Percentiles rank a stretch among this genome's conserved stretches.
phyloP scores from a whole-genome alignment of 768 basidiomycete species.

The Tricholoma matsutake region DNA sequence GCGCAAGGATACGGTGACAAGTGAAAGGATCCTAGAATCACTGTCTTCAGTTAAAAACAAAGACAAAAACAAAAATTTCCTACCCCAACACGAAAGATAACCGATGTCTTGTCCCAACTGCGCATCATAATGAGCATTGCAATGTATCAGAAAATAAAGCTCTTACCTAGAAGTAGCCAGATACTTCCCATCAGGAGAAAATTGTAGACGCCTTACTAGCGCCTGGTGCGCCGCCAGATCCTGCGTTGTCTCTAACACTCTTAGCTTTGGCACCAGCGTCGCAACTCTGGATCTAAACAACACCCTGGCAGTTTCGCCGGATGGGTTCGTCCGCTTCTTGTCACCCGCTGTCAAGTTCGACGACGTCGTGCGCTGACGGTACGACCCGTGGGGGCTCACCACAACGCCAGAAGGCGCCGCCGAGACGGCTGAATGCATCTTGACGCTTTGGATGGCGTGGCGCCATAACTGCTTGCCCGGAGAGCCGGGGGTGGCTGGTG shows the following conservation, averaged over 20 bases:
- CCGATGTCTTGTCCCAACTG: slow-evolving; percentile 71
- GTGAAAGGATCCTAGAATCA: slow-evolving; percentile 51
- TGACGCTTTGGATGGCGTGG: slow-evolving; percentile 41
- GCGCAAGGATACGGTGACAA: slow-evolving; percentile 62
- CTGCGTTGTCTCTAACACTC: slow-evolving; percentile 51
- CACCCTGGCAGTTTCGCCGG: slow-evolving; percentile 30
- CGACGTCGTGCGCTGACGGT: slow-evolving; percentile 35
- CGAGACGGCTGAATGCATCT: slow-evolving; percentile 33
- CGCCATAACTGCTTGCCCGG: slow-evolving; percentile 42
- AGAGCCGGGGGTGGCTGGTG: slow-evolving; percentile 17
- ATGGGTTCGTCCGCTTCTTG: slow-evolving; percentile 24
- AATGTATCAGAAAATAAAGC: neutral
- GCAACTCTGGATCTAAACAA: slow-evolving; percentile 52
- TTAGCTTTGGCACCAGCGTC: slow-evolving; percentile 52
- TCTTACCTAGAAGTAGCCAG: slow-evolving; percentile 66
- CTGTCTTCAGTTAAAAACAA: neutral
- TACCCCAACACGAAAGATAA: slow-evolving; percentile 65
- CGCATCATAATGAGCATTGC: neutral
- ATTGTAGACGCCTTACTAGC: slow-evolving; percentile 69
- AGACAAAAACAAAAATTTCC: slow-evolving; percentile 14
- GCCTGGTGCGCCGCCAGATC: slow-evolving; percentile 64
- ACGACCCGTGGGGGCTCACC: slow-evolving; percentile 19
- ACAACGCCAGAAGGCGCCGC: slow-evolving; percentile 13
- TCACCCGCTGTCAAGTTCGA: slow-evolving; percentile 25
- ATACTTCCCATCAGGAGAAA: slow-evolving; percentile 72